Evolutionary conservation across 129 eudicot species (phyloP).

Genomic region (Centrapalus pauciflorus): DNA sequence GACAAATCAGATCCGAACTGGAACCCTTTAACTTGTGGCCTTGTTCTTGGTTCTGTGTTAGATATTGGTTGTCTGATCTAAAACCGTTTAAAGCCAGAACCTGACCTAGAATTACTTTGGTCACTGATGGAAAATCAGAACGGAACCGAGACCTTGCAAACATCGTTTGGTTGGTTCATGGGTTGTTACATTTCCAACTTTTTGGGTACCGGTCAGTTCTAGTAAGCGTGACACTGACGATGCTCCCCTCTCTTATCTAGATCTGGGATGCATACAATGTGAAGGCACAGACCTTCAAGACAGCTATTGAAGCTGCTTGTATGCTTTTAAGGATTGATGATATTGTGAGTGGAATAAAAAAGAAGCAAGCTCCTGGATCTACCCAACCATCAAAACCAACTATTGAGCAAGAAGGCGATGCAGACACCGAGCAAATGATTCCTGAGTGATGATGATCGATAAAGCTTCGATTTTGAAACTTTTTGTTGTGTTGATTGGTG

Average conservation of each 20-base stretch:
- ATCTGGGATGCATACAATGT: slow-evolving; percentile 90
- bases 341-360: slow-evolving; percentile 84
- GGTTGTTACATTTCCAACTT: neutral
- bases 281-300: slow-evolving; percentile 84
- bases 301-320: slow-evolving; percentile 83
- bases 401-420: slow-evolving; percentile 50
- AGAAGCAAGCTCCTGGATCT: slow-evolving; percentile 69
- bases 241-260: slow-evolving; percentile 23
- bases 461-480: too few relatives aligned
- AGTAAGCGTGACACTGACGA: neutral
- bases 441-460: too few relatives aligned
- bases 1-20: too few relatives aligned
- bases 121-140: neutral
- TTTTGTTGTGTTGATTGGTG: neutral
- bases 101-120: neutral
- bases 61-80: too few relatives aligned
- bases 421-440: slow-evolving; percentile 57
- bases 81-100: too few relatives aligned
- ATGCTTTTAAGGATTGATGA: slow-evolving; percentile 90
- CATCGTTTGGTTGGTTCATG: neutral
- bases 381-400: slow-evolving; percentile 43
- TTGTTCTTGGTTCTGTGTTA: too few relatives aligned
- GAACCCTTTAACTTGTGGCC: too few relatives aligned
- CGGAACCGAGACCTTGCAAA: neutral
- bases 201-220: neutral